Conservation (phyloP, 148 eudicot species). For the Nepenthes gracilis region DNA sequence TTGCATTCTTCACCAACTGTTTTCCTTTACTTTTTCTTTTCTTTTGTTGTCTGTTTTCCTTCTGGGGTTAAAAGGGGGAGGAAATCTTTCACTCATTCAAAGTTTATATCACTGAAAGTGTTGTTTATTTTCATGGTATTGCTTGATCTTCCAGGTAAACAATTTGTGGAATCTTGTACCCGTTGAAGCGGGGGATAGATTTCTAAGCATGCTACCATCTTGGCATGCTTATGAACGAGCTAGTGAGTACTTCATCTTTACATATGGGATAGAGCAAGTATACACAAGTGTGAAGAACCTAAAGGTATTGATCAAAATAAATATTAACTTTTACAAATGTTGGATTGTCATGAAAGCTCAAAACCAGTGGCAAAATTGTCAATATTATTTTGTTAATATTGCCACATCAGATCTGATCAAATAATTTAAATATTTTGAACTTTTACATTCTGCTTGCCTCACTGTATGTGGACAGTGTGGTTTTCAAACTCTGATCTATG, state of each 20-base stretch:
- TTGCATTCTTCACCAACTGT: background rate
- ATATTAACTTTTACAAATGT: background rate
- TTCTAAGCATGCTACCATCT: conserved; percentile 90
- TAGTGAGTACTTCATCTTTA: conserved; percentile 62
- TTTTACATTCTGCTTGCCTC: background rate
- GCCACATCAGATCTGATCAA: too few species aligned
- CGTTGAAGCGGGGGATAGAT: conserved; percentile 66
- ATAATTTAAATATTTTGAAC: too few species aligned
- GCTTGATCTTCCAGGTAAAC: conserved; percentile 31
- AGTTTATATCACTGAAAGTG: background rate
- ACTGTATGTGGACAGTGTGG: background rate
- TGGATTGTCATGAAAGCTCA: too few species aligned
- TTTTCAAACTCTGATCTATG: background rate
- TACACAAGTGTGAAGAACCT: conserved; percentile 71
- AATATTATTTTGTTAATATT: too few species aligned
- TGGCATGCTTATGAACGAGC: conserved; percentile 99
- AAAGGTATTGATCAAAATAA: conserved; percentile 32
- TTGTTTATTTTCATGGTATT: background rate
- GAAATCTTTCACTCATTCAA: background rate
- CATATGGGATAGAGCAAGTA: conserved; percentile 65
- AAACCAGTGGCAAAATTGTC: too few species aligned
- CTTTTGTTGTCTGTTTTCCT: conserved; percentile 2
- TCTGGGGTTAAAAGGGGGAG: background rate
- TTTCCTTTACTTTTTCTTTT: conserved; percentile 1
- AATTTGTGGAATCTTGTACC: conserved; percentile 75